Evolutionary conservation across 164 flowering plant species (phyloP).

Genomic region (Buxus sempervirens): DNA sequence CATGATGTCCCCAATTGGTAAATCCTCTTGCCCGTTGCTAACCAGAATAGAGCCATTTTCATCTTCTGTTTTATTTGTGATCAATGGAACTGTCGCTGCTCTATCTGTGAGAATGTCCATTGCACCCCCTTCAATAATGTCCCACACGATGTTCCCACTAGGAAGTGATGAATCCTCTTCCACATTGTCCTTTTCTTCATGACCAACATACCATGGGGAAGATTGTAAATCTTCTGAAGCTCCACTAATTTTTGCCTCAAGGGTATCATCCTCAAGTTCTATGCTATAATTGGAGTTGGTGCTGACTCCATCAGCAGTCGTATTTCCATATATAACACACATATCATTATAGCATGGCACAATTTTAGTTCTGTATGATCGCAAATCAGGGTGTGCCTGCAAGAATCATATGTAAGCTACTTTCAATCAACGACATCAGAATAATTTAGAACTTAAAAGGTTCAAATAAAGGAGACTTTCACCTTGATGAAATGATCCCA

Average conservation of each 20-base stretch:
- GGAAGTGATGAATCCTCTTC: slow-evolving; percentile 10
- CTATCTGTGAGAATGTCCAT: not conserved
- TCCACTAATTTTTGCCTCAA: slow-evolving; percentile 1
- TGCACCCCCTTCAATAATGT: not conserved
- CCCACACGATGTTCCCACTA: not conserved
- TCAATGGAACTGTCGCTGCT: not conserved
- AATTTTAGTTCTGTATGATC: slow-evolving; percentile 45
- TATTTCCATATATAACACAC: slow-evolving; percentile 37
- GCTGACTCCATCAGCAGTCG: slow-evolving; percentile 16
- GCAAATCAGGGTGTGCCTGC: slow-evolving; percentile 54
- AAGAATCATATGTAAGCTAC: slow-evolving; percentile 2
- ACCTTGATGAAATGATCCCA: slow-evolving; percentile 70
- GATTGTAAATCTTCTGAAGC: slow-evolving; percentile 9
- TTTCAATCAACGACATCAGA: not conserved
- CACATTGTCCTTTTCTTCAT: slow-evolving; percentile 12
- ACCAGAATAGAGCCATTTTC: not conserved
- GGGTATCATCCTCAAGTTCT: not conserved
- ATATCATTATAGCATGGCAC: slow-evolving; percentile 44
- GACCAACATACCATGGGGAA: slow-evolving; percentile 5
- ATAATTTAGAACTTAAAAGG: not conserved
- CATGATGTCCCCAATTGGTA: not conserved
- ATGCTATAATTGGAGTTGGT: not conserved
- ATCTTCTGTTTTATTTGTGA: not conserved
- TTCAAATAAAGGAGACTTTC: not conserved
- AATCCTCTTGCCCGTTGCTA: not conserved